Evolutionary conservation across 2,329 filamentous ascomycete genomes (phyloP).

Genomic region (Scorias spongiosa): DNA sequence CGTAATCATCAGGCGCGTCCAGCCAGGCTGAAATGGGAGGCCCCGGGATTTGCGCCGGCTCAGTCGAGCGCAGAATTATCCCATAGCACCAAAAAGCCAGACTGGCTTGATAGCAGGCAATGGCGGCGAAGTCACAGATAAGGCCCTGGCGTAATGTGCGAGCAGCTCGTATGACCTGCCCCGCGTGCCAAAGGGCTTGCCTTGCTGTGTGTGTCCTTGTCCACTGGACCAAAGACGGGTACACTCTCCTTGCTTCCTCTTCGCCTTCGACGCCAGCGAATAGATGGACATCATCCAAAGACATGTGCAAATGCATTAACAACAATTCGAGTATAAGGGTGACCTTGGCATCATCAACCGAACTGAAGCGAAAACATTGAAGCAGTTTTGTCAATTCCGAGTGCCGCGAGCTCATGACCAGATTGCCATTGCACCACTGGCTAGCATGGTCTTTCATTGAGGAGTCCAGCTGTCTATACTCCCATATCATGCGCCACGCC

Average conservation of each 20-base stretch:
- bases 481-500: constrained; percentile 50
- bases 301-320: constrained; percentile 49
- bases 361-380: constrained; percentile 32
- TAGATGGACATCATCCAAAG: constrained; percentile 49
- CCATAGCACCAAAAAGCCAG: constrained; percentile 57
- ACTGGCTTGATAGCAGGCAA: constrained; percentile 53
- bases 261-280: constrained; percentile 54
- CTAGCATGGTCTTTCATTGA: constrained; percentile 35
- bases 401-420: constrained; percentile 38
- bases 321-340: constrained; percentile 35
- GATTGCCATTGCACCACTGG: constrained; percentile 21
- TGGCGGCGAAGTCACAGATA: constrained; percentile 45
- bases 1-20: constrained; percentile 39
- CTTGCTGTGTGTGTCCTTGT: constrained; percentile 39
- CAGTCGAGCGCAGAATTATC: constrained; percentile 29
- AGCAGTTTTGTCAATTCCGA: constrained; percentile 48
- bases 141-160: constrained; percentile 25
- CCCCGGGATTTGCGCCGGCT: constrained; percentile 25
- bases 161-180: constrained; percentile 48
- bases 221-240: constrained; percentile 45
- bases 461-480: constrained; percentile 46
- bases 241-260: constrained; percentile 46
- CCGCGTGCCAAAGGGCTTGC: constrained; percentile 51
- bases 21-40: constrained; percentile 32
- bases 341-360: constrained; percentile 20